These are phyloP conservation scores for Aegilops tauschii DNA, from an alignment of 176 grass and related monocot genomes.

Conservation along the genomic window DNA sequence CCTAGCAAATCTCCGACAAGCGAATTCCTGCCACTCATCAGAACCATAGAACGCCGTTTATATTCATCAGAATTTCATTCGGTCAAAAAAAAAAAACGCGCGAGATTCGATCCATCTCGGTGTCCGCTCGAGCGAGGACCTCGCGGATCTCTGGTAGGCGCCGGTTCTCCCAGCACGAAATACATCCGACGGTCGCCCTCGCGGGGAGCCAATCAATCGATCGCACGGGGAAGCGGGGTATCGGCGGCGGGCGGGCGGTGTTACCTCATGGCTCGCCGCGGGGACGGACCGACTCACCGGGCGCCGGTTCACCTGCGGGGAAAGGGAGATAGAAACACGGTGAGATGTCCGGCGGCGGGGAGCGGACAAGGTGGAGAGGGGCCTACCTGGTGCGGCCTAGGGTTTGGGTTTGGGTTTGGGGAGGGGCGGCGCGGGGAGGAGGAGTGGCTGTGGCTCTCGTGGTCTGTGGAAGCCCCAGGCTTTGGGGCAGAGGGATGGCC, in stretches of 20 bases:
- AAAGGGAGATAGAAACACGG: neutral
- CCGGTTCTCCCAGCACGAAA: neutral
- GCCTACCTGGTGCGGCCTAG: neutral
- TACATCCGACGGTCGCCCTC: neutral
- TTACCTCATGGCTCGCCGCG: conserved; percentile 32
- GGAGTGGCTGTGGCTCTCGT: neutral
- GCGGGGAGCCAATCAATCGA: no score
- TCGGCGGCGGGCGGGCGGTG: neutral
- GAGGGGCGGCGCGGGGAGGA: neutral
- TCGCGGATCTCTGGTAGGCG: neutral
- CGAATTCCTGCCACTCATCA: neutral
- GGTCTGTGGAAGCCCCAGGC: no score
- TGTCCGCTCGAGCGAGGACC: neutral
- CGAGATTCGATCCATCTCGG: no score
- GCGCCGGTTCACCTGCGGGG: neutral
- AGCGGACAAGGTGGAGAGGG: neutral
- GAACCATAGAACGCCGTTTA: neutral
- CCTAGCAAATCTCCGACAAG: no score
- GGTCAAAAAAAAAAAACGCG: neutral
- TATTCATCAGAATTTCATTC: neutral
- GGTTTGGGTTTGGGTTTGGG: neutral
- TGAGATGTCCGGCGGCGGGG: neutral
- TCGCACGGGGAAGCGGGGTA: neutral
- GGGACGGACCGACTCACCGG: neutral
- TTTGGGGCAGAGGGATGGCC: neutral